Evolutionary conservation across 75 land plant genomes (phyloP).

Genomic region (Sequoiadendron giganteum): DNA sequence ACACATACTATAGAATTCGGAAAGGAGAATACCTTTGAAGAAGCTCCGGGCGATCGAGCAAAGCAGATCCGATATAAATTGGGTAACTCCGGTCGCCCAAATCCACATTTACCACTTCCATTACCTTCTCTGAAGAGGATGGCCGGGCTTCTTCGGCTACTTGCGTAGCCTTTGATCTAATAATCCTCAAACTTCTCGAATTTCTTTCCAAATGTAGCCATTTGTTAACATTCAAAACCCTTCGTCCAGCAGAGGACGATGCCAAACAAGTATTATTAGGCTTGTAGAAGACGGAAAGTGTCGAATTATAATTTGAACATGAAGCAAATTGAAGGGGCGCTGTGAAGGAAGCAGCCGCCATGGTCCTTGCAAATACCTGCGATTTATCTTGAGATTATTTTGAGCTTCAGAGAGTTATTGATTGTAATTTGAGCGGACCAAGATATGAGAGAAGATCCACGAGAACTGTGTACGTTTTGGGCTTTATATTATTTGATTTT

Average conservation of each 20-base stretch:
- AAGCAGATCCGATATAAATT: constrained; percentile 83
- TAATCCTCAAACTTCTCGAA: not conserved
- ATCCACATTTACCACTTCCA: constrained; percentile 78
- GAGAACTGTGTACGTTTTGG: not conserved
- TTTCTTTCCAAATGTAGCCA: not conserved
- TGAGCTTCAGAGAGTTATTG: not conserved
- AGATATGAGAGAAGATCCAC: not conserved
- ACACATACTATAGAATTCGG: not conserved
- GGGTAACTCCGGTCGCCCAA: constrained; percentile 94
- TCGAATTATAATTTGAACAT: not conserved
- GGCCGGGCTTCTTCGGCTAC: constrained; percentile 42
- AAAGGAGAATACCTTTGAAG: constrained; percentile 74
- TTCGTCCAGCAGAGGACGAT: not conserved
- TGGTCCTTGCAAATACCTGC: not conserved
- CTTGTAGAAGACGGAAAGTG: constrained; percentile 1
- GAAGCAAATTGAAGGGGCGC: not conserved
- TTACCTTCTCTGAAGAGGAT: constrained; percentile 19
- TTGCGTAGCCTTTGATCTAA: constrained; percentile 30
- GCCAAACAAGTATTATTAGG: not conserved
- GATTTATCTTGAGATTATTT: not conserved
- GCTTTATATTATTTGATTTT: not conserved
- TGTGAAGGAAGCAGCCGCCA: constrained; percentile 1
- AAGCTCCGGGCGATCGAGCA: constrained; percentile 76
- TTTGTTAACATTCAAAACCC: constrained; percentile 3
- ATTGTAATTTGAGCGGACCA: not conserved